Evolutionary conservation across 2,329 filamentous ascomycete genomes (phyloP).

Genomic region (Fusarium nematophilum): DNA sequence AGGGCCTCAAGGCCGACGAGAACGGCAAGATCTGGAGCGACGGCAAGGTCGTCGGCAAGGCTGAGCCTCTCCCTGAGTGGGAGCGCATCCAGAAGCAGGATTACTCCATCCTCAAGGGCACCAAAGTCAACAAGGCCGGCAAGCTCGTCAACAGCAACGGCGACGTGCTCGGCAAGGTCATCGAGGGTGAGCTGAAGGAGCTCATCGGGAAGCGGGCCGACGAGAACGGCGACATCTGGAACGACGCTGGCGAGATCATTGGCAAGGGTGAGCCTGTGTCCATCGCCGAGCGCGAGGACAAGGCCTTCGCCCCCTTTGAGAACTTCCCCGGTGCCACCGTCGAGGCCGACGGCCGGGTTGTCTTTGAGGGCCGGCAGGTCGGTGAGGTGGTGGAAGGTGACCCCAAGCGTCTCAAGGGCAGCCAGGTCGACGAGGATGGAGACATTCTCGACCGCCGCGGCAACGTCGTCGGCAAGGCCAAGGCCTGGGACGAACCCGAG

Average conservation of each 20-base stretch:
- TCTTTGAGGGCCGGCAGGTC: constrained; percentile 64
- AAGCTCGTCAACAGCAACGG: constrained; percentile 67
- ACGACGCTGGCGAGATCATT: constrained; percentile 74
- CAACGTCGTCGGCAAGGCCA: constrained; percentile 73
- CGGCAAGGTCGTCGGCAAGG: constrained; percentile 73
- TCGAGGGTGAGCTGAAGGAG: constrained; percentile 72
- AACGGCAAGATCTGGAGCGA: constrained; percentile 76
- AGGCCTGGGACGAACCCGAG: constrained; percentile 71
- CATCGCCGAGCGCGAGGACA: constrained; percentile 62
- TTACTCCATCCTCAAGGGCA: constrained; percentile 62
- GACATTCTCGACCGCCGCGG: constrained; percentile 76
- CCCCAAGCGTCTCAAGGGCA: constrained; percentile 70
- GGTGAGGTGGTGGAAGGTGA: constrained; percentile 74
- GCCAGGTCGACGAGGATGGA: constrained; percentile 74
- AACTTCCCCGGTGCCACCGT: constrained; percentile 67
- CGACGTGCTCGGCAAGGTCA: constrained; percentile 69
- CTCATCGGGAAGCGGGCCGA: constrained; percentile 73
- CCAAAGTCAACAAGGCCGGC: constrained; percentile 69
- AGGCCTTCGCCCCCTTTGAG: constrained; percentile 65
- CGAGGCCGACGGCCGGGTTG: constrained; percentile 63
- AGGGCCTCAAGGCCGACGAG: constrained; percentile 74
- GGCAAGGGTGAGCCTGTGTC: constrained; percentile 72
- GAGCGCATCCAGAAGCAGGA: constrained; percentile 57
- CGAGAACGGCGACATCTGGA: constrained; percentile 76
- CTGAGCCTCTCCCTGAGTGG: constrained; percentile 69